Base-by-base conservation (phyloP, 768 basidiomycete genomes). In the Mycena rebaudengoi region DNA sequence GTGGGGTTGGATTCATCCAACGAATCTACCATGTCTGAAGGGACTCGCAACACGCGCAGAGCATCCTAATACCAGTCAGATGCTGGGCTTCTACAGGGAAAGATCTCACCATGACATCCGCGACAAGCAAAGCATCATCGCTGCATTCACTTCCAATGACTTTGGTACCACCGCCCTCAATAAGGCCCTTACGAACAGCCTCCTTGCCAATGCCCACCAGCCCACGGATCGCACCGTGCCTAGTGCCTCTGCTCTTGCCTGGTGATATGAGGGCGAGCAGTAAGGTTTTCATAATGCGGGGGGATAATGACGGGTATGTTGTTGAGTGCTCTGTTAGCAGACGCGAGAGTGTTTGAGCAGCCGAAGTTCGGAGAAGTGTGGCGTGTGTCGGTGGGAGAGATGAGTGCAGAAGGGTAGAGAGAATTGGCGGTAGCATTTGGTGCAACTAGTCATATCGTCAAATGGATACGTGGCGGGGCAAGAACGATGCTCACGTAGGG, bases 241-340 rank as follows among this genome's bases (percentile, higher is more conserved):
- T 84, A 7, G 94, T 92, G 7, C 94, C 95, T 20, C 87, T 83
- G 62, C 87, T 88, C 74, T 92, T 92, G 12, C 84, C 88, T 8
- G 86, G 79, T 4, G 85, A 86, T 40, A 95, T 84, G 2, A 99
- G 87, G 0, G 96, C 95, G 12, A 96, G 84, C 4, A 98, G 83
- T 4, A 99, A 88, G 0, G 97, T 98, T 74, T 98, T 98, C 83
- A 96, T 94, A 48, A 98, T 91, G 14, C 97, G 91, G 28, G 92
- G 90, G 1, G 91, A 88, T 14, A 96, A 86, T 0, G 91, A 90
- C 1, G 95, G 93, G 75, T 96, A 96, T 4, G 94, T 94, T n/a
- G 91, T 91, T 0, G 91, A 90, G 69, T 95, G 92, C 65, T 89
- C 90, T 0, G 88, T 90, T 65, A 95, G 82, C 2, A 98, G 80